phyloP scores from a whole-genome alignment of 169 alveolate species.

The Ichthyophthirius multifiliis region DNA sequence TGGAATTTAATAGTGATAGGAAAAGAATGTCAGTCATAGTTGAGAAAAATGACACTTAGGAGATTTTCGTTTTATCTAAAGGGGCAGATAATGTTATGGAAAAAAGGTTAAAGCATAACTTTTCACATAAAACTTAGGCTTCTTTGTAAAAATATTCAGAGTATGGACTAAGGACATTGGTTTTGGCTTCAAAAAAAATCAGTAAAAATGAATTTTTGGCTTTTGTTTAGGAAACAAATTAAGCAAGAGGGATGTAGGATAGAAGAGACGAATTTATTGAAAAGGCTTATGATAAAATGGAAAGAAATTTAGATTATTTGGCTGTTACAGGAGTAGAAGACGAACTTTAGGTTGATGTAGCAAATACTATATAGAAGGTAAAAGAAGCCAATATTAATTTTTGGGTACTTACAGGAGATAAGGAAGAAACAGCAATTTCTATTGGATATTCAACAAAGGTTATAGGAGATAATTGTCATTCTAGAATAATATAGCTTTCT shows the following conservation, averaged over 20 bases:
- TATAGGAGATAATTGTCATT: neutral
- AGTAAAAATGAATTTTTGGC: slow-evolving; percentile 29
- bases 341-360: slow-evolving; percentile 73
- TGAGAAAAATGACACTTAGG: slow-evolving; percentile 35
- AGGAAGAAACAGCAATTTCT: slow-evolving; percentile 92
- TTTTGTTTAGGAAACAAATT: slow-evolving; percentile 36
- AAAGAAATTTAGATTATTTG: slow-evolving; percentile 87
- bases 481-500: neutral
- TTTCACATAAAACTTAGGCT: slow-evolving; percentile 34
- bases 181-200: slow-evolving; percentile 48
- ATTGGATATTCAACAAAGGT: slow-evolving; percentile 83
- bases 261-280: slow-evolving; percentile 57
- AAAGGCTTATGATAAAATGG: slow-evolving; percentile 57
- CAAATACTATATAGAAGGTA: slow-evolving; percentile 70
- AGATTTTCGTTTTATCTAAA: slow-evolving; percentile 48
- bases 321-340: slow-evolving; percentile 96
- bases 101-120: slow-evolving; percentile 46
- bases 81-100: slow-evolving; percentile 83
- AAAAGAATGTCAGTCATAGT: slow-evolving; percentile 96
- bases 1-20: slow-evolving; percentile 92
- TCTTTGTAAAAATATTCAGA: slow-evolving; percentile 84
- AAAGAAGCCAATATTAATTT: slow-evolving; percentile 78
- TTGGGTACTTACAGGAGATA: slow-evolving; percentile 92
- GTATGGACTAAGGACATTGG: slow-evolving; percentile 57
- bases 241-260: slow-evolving; percentile 46